Conservation (phyloP, 2,329 filamentous ascomycete genomes). For the Didymella exigua region DNA sequence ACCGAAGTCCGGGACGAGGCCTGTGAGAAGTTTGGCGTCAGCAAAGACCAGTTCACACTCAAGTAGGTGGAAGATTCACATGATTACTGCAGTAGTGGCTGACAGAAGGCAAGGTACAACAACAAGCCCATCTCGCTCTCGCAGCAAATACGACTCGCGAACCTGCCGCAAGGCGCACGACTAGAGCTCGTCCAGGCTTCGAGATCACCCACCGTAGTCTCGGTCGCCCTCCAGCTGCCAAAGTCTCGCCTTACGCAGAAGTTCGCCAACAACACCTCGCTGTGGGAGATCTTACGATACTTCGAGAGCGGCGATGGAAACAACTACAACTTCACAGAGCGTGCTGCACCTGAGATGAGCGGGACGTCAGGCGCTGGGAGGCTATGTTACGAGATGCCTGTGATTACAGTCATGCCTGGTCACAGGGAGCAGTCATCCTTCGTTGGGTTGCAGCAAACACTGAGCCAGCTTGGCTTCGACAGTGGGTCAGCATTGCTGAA, state of each 20-base stretch:
- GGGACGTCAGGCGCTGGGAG: conserved; percentile 67
- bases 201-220: conserved; percentile 82
- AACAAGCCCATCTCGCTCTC: conserved; percentile 87
- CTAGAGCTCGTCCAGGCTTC: conserved; percentile 89
- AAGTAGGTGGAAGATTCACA: conserved; percentile 63
- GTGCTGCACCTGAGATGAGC: conserved; percentile 71
- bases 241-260: conserved; percentile 78
- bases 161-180: conserved; percentile 83
- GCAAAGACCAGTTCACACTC: conserved; percentile 75
- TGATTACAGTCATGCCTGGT: conserved; percentile 77
- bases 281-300: conserved; percentile 89
- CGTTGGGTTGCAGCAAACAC: conserved; percentile 82
- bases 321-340: conserved; percentile 78
- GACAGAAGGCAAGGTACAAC: conserved; percentile 54
- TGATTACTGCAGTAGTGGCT: not conserved
- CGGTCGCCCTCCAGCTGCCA: conserved; percentile 85
- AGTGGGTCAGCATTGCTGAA: conserved; percentile 80
- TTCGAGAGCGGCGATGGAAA: conserved; percentile 69
- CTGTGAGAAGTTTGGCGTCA: conserved; percentile 78
- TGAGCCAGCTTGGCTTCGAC: conserved; percentile 86
- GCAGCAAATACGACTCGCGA: conserved; percentile 79
- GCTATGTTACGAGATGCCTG: conserved; percentile 85
- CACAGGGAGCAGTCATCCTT: conserved; percentile 75
- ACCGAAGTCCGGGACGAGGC: conserved; percentile 87
- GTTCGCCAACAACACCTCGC: conserved; percentile 82